Evolutionary conservation across 2,329 filamentous ascomycete species (phyloP).

Genomic region (Tympanopsis confertula): DNA sequence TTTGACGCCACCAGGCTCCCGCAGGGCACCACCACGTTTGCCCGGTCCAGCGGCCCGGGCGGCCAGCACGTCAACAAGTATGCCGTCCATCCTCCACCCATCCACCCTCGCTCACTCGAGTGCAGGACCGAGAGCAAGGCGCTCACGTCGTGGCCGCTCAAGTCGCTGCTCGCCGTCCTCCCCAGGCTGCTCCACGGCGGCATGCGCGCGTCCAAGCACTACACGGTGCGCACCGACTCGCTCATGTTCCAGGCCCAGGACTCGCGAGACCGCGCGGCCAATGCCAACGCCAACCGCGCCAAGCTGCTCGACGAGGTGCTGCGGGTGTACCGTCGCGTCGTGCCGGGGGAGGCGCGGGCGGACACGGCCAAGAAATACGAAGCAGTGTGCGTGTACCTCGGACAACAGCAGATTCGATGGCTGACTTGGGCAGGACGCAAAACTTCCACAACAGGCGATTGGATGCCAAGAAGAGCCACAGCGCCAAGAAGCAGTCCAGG

Average conservation of each 20-base stretch:
- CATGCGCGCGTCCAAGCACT: slow-evolving; percentile 42
- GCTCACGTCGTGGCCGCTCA: slow-evolving; percentile 36
- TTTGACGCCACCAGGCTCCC: slow-evolving; percentile 22
- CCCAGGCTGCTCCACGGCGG: slow-evolving; percentile 32
- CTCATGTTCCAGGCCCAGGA: slow-evolving; percentile 44
- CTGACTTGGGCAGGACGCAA: not conserved
- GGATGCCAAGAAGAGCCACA: not conserved
- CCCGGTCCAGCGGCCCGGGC: slow-evolving; percentile 48
- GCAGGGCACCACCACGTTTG: slow-evolving; percentile 37
- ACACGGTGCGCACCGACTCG: slow-evolving; percentile 35
- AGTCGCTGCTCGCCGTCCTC: slow-evolving; percentile 29
- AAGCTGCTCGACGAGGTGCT: slow-evolving; percentile 36
- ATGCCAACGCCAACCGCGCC: slow-evolving; percentile 37
- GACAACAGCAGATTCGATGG: not conserved
- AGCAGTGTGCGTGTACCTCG: slow-evolving; percentile 25
- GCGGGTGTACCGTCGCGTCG: slow-evolving; percentile 30
- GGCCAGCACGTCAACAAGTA: slow-evolving; percentile 55
- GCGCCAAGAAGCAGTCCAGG: not conserved
- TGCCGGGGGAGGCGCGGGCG: slow-evolving; percentile 31
- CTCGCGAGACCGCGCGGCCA: slow-evolving; percentile 36
- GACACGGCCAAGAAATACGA: slow-evolving; percentile 36
- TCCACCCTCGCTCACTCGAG: not conserved
- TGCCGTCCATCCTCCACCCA: slow-evolving; percentile 7
- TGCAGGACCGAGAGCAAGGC: slow-evolving; percentile 49
- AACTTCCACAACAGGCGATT: not conserved